Evolutionary conservation across 306 rosid genomes (phyloP), one percentile per base, ranked within the genome.

Genomic region (Casuarina glauca): DNA sequence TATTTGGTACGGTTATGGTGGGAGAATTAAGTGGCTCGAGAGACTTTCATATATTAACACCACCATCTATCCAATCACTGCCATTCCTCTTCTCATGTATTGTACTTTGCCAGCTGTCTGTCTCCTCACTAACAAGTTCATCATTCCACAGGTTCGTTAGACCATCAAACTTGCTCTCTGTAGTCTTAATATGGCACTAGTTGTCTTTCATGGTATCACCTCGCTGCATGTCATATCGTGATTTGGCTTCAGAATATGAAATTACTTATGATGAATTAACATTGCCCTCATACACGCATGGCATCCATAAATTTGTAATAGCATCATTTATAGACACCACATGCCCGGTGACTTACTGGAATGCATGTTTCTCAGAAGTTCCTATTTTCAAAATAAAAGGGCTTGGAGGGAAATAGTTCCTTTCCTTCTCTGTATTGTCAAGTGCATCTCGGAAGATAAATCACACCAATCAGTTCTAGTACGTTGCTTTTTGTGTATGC

Each of bases 61-160:
- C 73, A 95, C 98, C 73, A 93, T 95, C 79, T 95, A 95, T 75
- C 98, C 98, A 0, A 64, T 95, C 84, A 95, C 98, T 2, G 80
- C 98, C 72, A 77, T 95, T 81, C 98, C 98, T 50, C 98, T 95
- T 83, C 91, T 93, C 72, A 75, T 90, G 82, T 95, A 95, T 75
- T 95, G 98, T 81, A 95, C 93, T 42, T 82, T 95, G 84, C 98
- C 98, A 0, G 97, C 98, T 12, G 96, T 95, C 81, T 95, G 98
- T 86, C 97, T 95, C 44, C 93, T 95, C 11, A 95, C 98, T 0
- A 95, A 95, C 93, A 95, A 91, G 87, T 95, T 95, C 91, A 92
- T 95, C 77, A 95, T 95, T 77, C 98, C 98, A 7, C 98, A 95
- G 98, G 98, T 95, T 73, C 26, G 90, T 81, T 52, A 16, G 74